Evolutionary conservation across 331 rosid species (phyloP).

Genomic region (Cydonia oblonga): DNA sequence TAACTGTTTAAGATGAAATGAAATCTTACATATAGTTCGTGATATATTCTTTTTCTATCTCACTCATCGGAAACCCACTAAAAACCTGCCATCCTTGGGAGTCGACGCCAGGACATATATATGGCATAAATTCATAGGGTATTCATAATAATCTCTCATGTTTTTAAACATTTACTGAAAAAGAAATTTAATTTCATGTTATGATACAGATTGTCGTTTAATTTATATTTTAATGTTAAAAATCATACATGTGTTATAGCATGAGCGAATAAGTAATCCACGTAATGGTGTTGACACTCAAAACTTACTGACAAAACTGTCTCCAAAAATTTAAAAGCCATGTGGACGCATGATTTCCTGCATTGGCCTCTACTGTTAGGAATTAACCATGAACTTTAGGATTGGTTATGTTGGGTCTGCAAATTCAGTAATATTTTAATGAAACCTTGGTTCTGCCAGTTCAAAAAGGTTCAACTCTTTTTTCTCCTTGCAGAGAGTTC

Average conservation of each 20-base stretch:
- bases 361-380: neutral
- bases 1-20: no score
- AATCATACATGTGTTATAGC: no score
- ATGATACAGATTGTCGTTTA: no score
- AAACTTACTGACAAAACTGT: neutral
- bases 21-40: no score
- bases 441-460: neutral
- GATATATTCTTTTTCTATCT: no score
- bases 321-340: neutral
- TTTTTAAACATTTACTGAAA: no score
- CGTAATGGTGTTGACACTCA: no score
- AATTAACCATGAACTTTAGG: neutral
- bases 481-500: neutral
- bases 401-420: neutral
- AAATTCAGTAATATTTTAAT: neutral
- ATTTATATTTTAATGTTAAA: no score
- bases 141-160: neutral
- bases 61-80: neutral
- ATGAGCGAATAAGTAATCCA: no score
- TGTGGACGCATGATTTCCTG: neutral
- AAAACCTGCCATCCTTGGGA: neutral
- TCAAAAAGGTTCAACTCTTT: conserved; percentile 1
- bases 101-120: no score
- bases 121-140: no score
- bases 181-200: no score